These are phyloP conservation scores for Cladobotryum mycophilum DNA, from an alignment of 2,329 filamentous ascomycete species.

Conservation along the genomic window DNA sequence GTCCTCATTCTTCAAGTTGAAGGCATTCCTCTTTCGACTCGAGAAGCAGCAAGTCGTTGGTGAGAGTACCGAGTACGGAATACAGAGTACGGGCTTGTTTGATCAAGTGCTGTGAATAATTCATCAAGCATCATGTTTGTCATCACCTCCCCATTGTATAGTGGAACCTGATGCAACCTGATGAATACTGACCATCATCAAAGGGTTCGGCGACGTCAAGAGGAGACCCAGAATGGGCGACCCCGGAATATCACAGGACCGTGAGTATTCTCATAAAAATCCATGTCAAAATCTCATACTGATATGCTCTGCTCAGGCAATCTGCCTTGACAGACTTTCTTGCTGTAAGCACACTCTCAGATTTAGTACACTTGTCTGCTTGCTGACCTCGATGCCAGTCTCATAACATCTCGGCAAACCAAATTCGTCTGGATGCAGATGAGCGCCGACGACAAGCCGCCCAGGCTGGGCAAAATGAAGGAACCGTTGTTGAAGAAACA, in stretches of 20 bases:
- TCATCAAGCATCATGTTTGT: conserved; percentile 4
- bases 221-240: conserved; percentile 15
- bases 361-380: conserved; percentile 56
- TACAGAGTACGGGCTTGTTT: no score
- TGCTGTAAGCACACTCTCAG: conserved; percentile 31
- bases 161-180: background rate
- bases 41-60: no score
- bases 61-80: no score
- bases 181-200: background rate
- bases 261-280: conserved; percentile 20
- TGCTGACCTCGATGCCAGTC: conserved; percentile 38
- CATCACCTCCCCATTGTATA: background rate
- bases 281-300: background rate
- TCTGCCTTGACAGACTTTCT: conserved; percentile 50
- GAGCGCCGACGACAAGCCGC: conserved; percentile 37
- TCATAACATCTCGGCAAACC: conserved; percentile 62
- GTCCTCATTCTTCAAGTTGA: background rate
- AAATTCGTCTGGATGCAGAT: conserved; percentile 47
- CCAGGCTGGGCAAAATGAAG: conserved; percentile 16
- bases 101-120: background rate
- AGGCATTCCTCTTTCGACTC: no score
- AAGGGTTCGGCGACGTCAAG: conserved; percentile 16
- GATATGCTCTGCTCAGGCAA: conserved; percentile 27
- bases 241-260: conserved; percentile 33
- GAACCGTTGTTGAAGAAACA: conserved; percentile 11